Conservation (phyloP, 1,139 yeast genomes). For the Meyerozyma sp. region DNA sequence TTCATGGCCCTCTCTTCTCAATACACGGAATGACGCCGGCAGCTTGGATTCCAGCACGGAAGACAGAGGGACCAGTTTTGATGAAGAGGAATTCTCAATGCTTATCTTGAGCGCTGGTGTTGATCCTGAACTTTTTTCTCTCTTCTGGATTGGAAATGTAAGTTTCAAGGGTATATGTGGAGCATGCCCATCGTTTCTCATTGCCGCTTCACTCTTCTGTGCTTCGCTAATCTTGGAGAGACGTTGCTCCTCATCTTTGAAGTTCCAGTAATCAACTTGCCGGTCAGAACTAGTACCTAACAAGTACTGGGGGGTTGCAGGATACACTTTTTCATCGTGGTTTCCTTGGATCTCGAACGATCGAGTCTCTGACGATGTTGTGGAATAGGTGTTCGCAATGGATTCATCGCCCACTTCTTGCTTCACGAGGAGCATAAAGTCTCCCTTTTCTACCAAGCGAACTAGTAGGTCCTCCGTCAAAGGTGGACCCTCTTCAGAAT, state of each 20-base stretch:
- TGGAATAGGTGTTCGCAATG: constrained; percentile 30
- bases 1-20: constrained; percentile 60
- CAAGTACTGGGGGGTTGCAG: constrained; percentile 59
- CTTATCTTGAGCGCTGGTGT: constrained; percentile 1
- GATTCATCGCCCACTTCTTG: constrained; percentile 30
- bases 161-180: constrained; percentile 17
- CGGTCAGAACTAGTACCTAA: constrained; percentile 36
- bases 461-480: constrained; percentile 46
- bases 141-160: constrained; percentile 16
- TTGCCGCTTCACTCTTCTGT: neutral
- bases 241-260: constrained; percentile 41
- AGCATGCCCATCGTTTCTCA: neutral
- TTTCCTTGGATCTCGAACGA: constrained; percentile 43
- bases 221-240: constrained; percentile 12
- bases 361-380: constrained; percentile 44
- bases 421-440: constrained; percentile 38
- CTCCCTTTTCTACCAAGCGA: constrained; percentile 18
- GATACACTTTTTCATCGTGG: constrained; percentile 37
- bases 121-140: constrained; percentile 2
- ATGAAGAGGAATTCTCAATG: neutral
- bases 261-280: constrained; percentile 54
- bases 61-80: neutral
- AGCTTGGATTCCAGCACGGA: constrained; percentile 2
- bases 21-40: constrained; percentile 47
- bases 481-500: constrained; percentile 57